Percentiles rank a stretch among this genome's conserved stretches.
Evolutionary conservation across 768 basidiomycete genomes (phyloP).

Genomic region (Mycena vitilis): DNA sequence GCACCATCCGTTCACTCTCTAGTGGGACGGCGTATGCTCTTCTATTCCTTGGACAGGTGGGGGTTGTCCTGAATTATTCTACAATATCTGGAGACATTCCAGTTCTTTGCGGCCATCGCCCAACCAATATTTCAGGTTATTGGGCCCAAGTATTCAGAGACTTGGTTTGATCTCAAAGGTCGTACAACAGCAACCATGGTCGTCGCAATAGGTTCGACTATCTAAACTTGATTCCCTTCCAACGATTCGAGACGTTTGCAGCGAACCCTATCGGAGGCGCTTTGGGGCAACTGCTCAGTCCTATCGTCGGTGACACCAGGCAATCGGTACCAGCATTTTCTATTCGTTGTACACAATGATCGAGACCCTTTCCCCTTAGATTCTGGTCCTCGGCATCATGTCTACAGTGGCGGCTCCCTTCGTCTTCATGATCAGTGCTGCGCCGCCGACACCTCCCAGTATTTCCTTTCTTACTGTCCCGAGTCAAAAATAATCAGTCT

Average conservation of each 20-base stretch:
- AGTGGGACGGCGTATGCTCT: slow-evolving; percentile 68
- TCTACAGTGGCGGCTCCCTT: slow-evolving; percentile 71
- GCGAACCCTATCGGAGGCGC: slow-evolving; percentile 83
- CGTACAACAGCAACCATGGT: slow-evolving; percentile 83
- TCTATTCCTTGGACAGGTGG: slow-evolving; percentile 78
- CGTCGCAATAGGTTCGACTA: slow-evolving; percentile 58
- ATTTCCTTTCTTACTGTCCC: slow-evolving; percentile 33
- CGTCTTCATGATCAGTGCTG: slow-evolving; percentile 65
- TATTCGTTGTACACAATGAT: background rate
- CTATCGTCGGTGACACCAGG: slow-evolving; percentile 63
- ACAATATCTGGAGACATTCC: background rate
- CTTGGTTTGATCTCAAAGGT: slow-evolving; percentile 82
- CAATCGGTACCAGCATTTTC: slow-evolving; percentile 62
- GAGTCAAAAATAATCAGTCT: slow-evolving; percentile 15
- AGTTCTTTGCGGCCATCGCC: slow-evolving; percentile 73
- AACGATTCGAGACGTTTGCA: slow-evolving; percentile 38
- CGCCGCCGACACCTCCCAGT: slow-evolving; percentile 87
- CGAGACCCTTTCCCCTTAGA: slow-evolving; percentile 49
- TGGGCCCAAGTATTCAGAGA: slow-evolving; percentile 84
- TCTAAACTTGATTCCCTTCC: background rate
- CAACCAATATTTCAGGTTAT: slow-evolving; percentile 83
- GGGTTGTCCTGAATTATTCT: slow-evolving; percentile 9
- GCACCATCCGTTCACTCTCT: slow-evolving; percentile 67
- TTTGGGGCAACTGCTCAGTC: slow-evolving; percentile 78
- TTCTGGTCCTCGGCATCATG: slow-evolving; percentile 78